Percentiles rank a stretch among this genome's conserved stretches.
Evolutionary conservation across 768 basidiomycete species (phyloP).

Genomic region (Brasilioporus rufonigricans): DNA sequence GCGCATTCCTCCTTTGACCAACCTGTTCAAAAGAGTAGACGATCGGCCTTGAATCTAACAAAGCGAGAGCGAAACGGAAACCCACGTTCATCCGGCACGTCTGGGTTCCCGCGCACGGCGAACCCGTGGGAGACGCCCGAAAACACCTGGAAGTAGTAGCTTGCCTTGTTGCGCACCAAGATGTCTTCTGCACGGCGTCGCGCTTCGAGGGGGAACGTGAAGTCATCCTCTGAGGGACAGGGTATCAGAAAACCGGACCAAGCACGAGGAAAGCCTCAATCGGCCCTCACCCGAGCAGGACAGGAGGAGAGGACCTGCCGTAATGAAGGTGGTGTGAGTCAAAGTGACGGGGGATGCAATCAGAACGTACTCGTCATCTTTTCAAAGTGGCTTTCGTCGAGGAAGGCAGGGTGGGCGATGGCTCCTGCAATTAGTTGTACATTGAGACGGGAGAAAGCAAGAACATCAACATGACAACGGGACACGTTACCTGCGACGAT

Average conservation of each 20-base stretch:
- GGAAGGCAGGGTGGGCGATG: slow-evolving; percentile 49
- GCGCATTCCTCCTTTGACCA: slow-evolving; percentile 62
- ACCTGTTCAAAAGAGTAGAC: slow-evolving; percentile 34
- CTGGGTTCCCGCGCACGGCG: slow-evolving; percentile 13
- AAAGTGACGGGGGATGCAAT: not conserved
- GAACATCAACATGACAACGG: not conserved
- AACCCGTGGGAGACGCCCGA: slow-evolving; percentile 36
- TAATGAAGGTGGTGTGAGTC: not conserved
- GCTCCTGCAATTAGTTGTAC: not conserved
- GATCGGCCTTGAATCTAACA: not conserved
- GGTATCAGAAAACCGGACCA: not conserved
- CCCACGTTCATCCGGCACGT: slow-evolving; percentile 22
- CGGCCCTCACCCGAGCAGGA: slow-evolving; percentile 22
- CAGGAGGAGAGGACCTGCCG: slow-evolving; percentile 18
- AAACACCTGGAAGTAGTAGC: slow-evolving; percentile 57
- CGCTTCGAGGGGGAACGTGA: slow-evolving; percentile 45
- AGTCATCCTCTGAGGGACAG: slow-evolving; percentile 42
- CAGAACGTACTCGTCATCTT: slow-evolving; percentile 41
- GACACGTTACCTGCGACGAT: slow-evolving; percentile 39
- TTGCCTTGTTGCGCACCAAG: slow-evolving; percentile 43
- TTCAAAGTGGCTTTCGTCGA: slow-evolving; percentile 53
- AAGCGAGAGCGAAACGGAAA: not conserved
- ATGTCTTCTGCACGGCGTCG: slow-evolving; percentile 58
- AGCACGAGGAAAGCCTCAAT: not conserved
- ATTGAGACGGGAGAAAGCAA: not conserved